These are phyloP conservation scores for Gastrolobium bilobum DNA, from an alignment of 306 rosid species.

Conservation along the genomic window DNA sequence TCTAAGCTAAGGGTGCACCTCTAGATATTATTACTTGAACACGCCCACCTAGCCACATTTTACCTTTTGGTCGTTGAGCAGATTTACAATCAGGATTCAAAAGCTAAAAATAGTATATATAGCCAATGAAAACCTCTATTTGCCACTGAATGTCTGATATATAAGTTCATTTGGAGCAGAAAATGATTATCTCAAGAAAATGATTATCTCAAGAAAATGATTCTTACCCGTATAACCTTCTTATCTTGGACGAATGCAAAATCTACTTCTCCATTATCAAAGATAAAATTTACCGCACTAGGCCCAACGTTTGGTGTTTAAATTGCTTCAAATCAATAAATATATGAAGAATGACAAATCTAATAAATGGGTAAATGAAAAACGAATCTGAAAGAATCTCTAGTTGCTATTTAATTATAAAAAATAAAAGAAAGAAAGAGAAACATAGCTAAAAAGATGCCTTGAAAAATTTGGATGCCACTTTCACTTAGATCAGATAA, in stretches of 20 bases:
- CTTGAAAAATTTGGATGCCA: neutral
- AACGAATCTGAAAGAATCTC: neutral
- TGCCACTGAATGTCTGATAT: slow-evolving; percentile 17
- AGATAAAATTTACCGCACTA: slow-evolving; percentile 66
- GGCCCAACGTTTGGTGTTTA: slow-evolving; percentile 60
- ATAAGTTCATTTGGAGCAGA: slow-evolving; percentile 35
- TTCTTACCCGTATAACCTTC: slow-evolving; percentile 79
- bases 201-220: slow-evolving; percentile 22
- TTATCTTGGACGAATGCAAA: slow-evolving; percentile 73
- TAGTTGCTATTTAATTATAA: neutral
- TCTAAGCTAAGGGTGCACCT: slow-evolving; percentile 89
- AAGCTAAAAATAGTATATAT: slow-evolving; percentile 61
- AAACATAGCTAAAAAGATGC: no score
- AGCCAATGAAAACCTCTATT: slow-evolving; percentile 42
- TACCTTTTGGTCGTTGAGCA: slow-evolving; percentile 69
- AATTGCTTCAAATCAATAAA: slow-evolving; percentile 25
- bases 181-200: slow-evolving; percentile 22
- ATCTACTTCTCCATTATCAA: slow-evolving; percentile 75
- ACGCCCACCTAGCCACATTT: slow-evolving; percentile 72
- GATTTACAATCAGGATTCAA: slow-evolving; percentile 62
- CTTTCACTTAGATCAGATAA: neutral
- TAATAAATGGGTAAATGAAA: neutral
- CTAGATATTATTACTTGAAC: slow-evolving; percentile 79
- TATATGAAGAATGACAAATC: neutral
- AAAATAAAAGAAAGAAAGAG: no score